phyloP scores from a whole-genome alignment of 148 eudicot genomes.

The Silene uniflora region DNA sequence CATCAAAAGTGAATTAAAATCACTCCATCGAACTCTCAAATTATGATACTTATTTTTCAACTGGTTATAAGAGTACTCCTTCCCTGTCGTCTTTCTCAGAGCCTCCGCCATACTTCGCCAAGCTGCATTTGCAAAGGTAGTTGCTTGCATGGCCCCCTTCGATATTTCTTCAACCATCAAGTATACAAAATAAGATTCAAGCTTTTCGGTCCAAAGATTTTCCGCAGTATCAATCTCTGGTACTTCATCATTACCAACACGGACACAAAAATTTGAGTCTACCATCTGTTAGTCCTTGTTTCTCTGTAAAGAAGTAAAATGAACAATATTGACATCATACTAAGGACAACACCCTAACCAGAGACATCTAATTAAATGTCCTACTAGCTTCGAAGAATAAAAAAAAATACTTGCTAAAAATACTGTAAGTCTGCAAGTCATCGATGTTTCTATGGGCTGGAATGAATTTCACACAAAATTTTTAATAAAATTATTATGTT shows the following conservation, averaged over 20 bases:
- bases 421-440: background rate
- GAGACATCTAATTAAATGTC: background rate
- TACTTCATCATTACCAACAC: slow-evolving; percentile 21
- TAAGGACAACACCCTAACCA: background rate
- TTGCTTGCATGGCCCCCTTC: slow-evolving; percentile 32
- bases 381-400: background rate
- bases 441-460: background rate
- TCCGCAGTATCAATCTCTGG: slow-evolving; percentile 24
- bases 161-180: slow-evolving; percentile 31
- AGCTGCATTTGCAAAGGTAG: slow-evolving; percentile 34
- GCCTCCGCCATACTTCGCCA: slow-evolving; percentile 28
- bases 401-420: background rate
- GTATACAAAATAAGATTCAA: slow-evolving; percentile 30
- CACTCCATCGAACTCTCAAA: slow-evolving; percentile 34
- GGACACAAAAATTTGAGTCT: slow-evolving; percentile 13
- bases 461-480: background rate
- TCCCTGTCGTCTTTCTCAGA: slow-evolving; percentile 25
- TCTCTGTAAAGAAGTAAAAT: background rate
- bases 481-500: no score
- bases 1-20: slow-evolving; percentile 26
- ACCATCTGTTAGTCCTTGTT: slow-evolving; percentile 20
- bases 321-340: background rate
- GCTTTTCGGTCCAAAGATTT: slow-evolving; percentile 27
- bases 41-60: slow-evolving; percentile 35
- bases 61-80: slow-evolving; percentile 29